Evolutionary conservation across 352 stramenopile genomes (phyloP).

Genomic region (Phytophthora nicotianae): DNA sequence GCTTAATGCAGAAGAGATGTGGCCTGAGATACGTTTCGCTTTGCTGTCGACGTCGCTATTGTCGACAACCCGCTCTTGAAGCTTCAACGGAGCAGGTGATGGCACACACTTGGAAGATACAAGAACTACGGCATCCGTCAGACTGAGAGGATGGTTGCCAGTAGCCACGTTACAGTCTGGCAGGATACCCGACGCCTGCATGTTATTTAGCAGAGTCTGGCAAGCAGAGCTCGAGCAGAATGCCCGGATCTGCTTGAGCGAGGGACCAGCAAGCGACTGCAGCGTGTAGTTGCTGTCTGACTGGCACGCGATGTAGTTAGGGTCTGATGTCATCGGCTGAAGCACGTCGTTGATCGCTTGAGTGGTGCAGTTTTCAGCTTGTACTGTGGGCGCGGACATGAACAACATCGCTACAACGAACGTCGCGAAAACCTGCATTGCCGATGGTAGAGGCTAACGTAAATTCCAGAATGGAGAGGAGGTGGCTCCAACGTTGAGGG

Average conservation of each 20-base stretch:
- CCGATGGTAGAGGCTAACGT: background rate
- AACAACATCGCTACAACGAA: constrained; percentile 10
- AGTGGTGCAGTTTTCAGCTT: constrained; percentile 23
- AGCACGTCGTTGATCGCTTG: constrained; percentile 4
- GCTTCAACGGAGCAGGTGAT: background rate
- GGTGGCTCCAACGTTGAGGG: no score
- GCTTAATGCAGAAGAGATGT: constrained; percentile 16
- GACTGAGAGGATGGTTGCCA: constrained; percentile 9
- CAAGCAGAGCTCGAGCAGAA: constrained; percentile 34
- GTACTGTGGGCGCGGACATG: background rate
- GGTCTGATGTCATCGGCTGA: constrained; percentile 5
- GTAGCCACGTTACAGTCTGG: constrained; percentile 25
- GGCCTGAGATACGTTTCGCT: constrained; percentile 6
- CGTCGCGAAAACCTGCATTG: constrained; percentile 5
- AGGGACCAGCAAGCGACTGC: constrained; percentile 9
- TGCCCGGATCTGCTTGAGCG: constrained; percentile 7
- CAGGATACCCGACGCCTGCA: constrained; percentile 6
- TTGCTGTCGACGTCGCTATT: constrained; percentile 5
- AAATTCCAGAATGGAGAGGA: background rate
- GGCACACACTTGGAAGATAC: constrained; percentile 6
- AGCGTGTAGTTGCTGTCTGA: constrained; percentile 32
- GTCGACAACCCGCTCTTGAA: constrained; percentile 24
- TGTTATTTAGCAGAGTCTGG: constrained; percentile 22
- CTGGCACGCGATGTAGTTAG: constrained; percentile 22
- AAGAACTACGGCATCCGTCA: constrained; percentile 10